A percentile compares a stretch with the other conserved stretches of the same genome.
phyloP scores from a whole-genome alignment of 1,139 yeast species.

The Zygosaccharomyces pseudobailii region DNA sequence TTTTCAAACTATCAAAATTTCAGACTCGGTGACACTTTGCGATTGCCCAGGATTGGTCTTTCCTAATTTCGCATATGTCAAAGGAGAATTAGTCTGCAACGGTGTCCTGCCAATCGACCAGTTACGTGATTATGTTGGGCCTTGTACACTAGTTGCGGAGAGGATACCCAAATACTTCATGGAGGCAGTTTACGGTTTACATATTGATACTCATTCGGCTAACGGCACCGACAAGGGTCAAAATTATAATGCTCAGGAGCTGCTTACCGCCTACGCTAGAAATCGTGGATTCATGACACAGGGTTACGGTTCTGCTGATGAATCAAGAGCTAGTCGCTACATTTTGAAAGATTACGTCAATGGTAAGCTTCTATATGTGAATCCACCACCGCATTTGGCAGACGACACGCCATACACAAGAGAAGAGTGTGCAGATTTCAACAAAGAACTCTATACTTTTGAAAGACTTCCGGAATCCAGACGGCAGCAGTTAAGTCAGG shows the following conservation, averaged over 20 bases:
- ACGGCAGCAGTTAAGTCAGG: slow-evolving; percentile 61
- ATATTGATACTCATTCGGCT: slow-evolving; percentile 64
- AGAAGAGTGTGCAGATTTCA: slow-evolving; percentile 61
- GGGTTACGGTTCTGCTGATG: slow-evolving; percentile 96
- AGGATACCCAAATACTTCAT: slow-evolving; percentile 83
- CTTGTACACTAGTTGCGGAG: slow-evolving; percentile 77
- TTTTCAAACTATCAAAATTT: slow-evolving; percentile 89
- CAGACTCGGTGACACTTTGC: slow-evolving; percentile 79
- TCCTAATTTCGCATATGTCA: slow-evolving; percentile 95
- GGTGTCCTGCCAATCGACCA: slow-evolving; percentile 99
- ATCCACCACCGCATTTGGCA: slow-evolving; percentile 73
- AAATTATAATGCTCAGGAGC: slow-evolving; percentile 80
- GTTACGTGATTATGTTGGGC: slow-evolving; percentile 90
- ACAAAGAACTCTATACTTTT: slow-evolving; percentile 64
- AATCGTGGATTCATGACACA: slow-evolving; percentile 98
- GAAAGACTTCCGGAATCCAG: slow-evolving; percentile 65
- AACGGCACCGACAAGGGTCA: slow-evolving; percentile 86
- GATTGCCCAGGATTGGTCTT: slow-evolving; percentile 99
- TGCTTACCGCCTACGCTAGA: slow-evolving; percentile 88
- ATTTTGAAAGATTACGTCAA: slow-evolving; percentile 91
- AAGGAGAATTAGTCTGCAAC: slow-evolving; percentile 94
- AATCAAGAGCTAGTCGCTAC: slow-evolving; percentile 89
- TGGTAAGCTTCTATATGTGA: slow-evolving; percentile 79
- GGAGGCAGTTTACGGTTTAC: slow-evolving; percentile 93
- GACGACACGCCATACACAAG: slow-evolving; percentile 44